Conservation (phyloP, 352 stramenopile species). For the Hyaloperonospora arabidopsidis region DNA sequence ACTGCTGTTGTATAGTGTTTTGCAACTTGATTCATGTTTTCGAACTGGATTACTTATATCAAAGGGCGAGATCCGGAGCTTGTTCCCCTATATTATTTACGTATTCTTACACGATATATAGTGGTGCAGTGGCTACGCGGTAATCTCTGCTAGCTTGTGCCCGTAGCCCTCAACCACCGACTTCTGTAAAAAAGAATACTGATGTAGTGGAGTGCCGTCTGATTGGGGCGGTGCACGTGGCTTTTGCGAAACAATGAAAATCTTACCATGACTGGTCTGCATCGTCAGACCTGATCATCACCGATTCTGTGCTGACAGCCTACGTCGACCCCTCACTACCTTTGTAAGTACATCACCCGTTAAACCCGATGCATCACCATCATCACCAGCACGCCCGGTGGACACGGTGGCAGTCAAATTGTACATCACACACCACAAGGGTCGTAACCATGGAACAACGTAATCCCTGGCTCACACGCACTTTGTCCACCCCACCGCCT, state of each 20-base stretch:
- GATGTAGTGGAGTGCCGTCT: slow-evolving; percentile 3
- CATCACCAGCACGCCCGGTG: neutral
- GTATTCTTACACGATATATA: no score
- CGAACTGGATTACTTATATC: no score
- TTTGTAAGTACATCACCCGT: slow-evolving; percentile 1
- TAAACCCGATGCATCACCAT: slow-evolving; percentile 2
- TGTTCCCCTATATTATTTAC: no score
- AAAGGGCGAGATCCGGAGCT: no score
- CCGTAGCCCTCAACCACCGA: no score
- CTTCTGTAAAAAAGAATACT: no score
- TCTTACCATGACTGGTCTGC: slow-evolving; percentile 1
- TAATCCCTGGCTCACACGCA: slow-evolving; percentile 6
- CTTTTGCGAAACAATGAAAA: slow-evolving; percentile 2
- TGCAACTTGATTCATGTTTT: no score
- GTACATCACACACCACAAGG: slow-evolving; percentile 6
- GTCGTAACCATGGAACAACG: neutral
- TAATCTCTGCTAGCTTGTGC: no score
- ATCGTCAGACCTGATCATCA: neutral
- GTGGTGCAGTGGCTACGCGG: no score
- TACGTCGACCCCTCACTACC: neutral
- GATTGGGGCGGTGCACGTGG: slow-evolving; percentile 21
- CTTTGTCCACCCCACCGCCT: neutral
- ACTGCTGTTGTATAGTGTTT: no score
- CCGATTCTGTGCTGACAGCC: neutral
- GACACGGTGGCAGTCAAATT: neutral